Percentiles rank a stretch among this genome's conserved stretches.
Conservation (phyloP, 2,329 filamentous ascomycete genomes). For the Arthrobotrys sphaeroides region DNA sequence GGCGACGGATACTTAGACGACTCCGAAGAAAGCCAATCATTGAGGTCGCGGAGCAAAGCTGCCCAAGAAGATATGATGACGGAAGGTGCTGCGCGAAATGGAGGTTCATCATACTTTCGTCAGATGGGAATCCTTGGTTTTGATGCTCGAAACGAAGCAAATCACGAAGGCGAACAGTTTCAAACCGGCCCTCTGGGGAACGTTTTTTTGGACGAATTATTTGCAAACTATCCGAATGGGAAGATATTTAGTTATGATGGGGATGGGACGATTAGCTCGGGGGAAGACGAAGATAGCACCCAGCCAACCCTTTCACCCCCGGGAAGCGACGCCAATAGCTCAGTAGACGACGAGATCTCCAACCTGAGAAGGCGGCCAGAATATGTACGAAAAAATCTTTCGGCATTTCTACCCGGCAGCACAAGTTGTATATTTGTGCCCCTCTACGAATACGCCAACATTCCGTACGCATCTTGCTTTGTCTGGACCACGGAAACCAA, state of each 20-base stretch:
- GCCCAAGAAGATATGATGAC: background rate
- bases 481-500: conserved; percentile 64
- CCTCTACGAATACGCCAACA: conserved; percentile 55
- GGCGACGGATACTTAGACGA: conserved; percentile 8
- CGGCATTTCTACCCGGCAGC: conserved; percentile 53
- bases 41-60: conserved; percentile 10
- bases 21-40: conserved; percentile 27
- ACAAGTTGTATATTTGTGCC: conserved; percentile 56
- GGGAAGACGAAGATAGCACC: conserved; percentile 23
- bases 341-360: conserved; percentile 19
- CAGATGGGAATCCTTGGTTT: conserved; percentile 37
- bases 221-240: conserved; percentile 20
- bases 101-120: conserved; percentile 19
- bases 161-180: background rate
- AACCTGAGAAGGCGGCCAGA: conserved; percentile 29
- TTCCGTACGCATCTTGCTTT: conserved; percentile 64
- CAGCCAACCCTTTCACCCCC: conserved; percentile 21
- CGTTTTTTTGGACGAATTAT: conserved; percentile 32
- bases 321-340: conserved; percentile 38
- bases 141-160: conserved; percentile 8
- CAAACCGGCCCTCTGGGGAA: conserved; percentile 16
- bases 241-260: conserved; percentile 44
- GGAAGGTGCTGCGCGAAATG: conserved; percentile 15
- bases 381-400: conserved; percentile 43
- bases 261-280: conserved; percentile 32